Evolutionary conservation across 179 eudicot species (phyloP), one percentile per base, ranked within the genome.

Genomic region (Camellia oleifera): DNA sequence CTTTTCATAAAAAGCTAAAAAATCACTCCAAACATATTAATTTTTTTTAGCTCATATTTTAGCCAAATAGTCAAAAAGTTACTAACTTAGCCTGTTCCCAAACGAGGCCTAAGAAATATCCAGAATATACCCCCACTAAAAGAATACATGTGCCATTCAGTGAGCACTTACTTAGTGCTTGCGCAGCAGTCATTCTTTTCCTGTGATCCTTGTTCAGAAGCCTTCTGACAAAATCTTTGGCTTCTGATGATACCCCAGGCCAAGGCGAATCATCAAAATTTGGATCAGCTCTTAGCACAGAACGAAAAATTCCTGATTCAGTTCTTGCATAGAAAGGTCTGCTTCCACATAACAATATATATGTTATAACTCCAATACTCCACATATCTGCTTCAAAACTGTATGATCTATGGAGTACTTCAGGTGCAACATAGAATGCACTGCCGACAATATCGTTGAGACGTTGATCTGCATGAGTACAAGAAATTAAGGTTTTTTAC

Each of bases 281-380:
- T 60, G 99, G 99, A 81, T 90, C 95, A 74, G 98, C 93, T 77
- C 98, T 86, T 71, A 95, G 78, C 71, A 95, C 99, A 32, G 99
- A 92, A 56, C 99, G 95, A 74, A 95, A 95, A 45, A 95, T 95
- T 74, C 99, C 99, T 3, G 99, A 95, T 84, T 95, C 99, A 62
- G 99, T 93, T 77, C 99, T 90, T 79, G 99, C 97, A 90, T 92
- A 95, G 82, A 93, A 95, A 40, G 99, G 99, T 65, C 99, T 83
- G 84, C 98, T 95, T 83, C 99, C 99, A 86, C 99, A 93, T 79
- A 95, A 82, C 80, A 95, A 86, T 72, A 95, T 95, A 86, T 95
- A 95, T 74, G 98, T 88, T 81, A 95, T 93, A 81, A 95, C 97
- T 66, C 98, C 98, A 75, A 93, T 87, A 82, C 98, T 95, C 98